Conservation (phyloP, 495 filamentous ascomycete species). For the Saxophila tyrrhenica region DNA sequence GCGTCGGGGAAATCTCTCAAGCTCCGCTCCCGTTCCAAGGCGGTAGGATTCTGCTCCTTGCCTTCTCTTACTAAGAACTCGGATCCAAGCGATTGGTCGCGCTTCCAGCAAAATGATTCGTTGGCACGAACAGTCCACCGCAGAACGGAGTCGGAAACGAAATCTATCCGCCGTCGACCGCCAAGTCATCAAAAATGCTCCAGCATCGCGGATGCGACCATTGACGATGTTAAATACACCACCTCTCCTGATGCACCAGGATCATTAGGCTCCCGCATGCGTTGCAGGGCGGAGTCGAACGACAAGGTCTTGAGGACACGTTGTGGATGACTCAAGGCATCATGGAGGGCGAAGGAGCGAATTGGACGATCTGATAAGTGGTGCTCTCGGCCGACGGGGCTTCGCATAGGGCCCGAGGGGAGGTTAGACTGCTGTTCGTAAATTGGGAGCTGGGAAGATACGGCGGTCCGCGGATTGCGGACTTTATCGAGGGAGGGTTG, state of each 20-base stretch:
- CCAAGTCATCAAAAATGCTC: neutral
- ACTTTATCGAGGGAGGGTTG: too few relatives aligned
- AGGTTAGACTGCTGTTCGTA: neutral
- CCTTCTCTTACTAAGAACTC: too few relatives aligned
- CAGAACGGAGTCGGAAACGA: neutral
- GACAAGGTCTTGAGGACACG: neutral
- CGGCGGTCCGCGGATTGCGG: too few relatives aligned
- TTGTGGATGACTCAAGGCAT: neutral
- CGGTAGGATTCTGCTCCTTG: too few relatives aligned
- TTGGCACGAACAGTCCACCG: too few relatives aligned
- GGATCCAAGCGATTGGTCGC: too few relatives aligned
- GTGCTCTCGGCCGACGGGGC: neutral
- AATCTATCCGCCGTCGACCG: neutral
- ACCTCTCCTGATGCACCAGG: neutral
- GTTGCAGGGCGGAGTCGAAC: neutral
- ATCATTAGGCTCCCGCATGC: neutral
- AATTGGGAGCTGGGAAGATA: too few relatives aligned
- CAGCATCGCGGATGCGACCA: neutral
- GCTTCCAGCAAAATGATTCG: too few relatives aligned
- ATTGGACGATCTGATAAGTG: neutral
- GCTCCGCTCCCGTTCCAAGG: too few relatives aligned
- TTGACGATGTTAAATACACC: neutral
- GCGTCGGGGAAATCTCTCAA: neutral
- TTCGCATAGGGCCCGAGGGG: neutral
- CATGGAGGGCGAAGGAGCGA: neutral